Percentiles rank a stretch among this genome's conserved stretches.
These are phyloP conservation scores for Colletotrichum falcatum DNA, from an alignment of 2,329 filamentous ascomycete genomes.

Conservation along the genomic window DNA sequence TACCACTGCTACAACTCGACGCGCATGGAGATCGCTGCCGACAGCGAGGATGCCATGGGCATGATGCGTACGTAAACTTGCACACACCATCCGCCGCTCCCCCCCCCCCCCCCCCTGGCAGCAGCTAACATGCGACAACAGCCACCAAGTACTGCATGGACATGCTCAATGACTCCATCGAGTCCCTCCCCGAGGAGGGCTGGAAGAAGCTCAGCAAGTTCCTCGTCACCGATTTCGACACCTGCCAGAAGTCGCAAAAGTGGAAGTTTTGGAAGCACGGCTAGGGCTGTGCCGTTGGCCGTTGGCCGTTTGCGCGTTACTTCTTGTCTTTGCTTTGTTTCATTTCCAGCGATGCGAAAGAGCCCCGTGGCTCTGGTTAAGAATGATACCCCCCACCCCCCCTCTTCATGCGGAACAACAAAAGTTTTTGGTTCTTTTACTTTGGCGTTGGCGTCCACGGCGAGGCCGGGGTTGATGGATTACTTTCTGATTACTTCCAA, in stretches of 20 bases:
- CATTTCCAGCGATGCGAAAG: constrained; percentile 14
- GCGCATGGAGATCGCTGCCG: constrained; percentile 42
- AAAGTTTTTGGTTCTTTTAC: constrained; percentile 7
- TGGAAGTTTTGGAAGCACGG: constrained; percentile 43
- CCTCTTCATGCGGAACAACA: constrained; percentile 10
- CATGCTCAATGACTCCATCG: constrained; percentile 45
- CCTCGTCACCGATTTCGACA: constrained; percentile 31
- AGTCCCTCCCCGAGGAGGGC: constrained; percentile 44
- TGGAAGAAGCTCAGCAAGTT: constrained; percentile 43
- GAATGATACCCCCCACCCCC: constrained; percentile 39
- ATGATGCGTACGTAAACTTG: constrained; percentile 41
- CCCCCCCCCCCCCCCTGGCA: not conserved
- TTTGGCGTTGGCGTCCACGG: not conserved
- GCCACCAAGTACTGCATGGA: constrained; percentile 44
- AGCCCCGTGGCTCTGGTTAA: constrained; percentile 27
- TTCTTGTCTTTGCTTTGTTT: not conserved
- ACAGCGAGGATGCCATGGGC: constrained; percentile 35
- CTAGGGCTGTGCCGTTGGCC: not conserved
- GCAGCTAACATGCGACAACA: constrained; percentile 23
- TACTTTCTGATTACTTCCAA: no score
- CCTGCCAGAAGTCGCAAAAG: constrained; percentile 37
- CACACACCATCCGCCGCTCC: no score
- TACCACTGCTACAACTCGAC: constrained; percentile 43
- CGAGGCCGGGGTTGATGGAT: not conserved
- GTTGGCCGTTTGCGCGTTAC: no score